Conservation (phyloP, 495 filamentous ascomycete genomes). For the Tuber umbilicatum region DNA sequence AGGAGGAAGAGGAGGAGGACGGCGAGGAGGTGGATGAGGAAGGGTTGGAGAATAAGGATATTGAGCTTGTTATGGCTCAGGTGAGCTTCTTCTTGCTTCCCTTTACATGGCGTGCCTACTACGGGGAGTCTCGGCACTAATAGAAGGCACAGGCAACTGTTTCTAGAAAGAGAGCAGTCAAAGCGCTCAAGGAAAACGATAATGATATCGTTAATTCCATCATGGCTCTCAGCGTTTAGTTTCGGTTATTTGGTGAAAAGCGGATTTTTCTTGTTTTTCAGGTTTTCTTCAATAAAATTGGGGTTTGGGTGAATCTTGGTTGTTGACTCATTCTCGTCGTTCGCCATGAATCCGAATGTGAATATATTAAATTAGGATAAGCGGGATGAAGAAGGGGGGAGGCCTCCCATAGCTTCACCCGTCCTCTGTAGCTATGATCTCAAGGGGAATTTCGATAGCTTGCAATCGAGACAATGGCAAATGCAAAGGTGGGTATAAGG, state of each 20-base stretch:
- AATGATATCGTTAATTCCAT: constrained; percentile 99
- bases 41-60: constrained; percentile 96
- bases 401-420: not conserved
- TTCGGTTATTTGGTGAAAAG: constrained; percentile 14
- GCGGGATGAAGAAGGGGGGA: not conserved
- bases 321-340: not conserved
- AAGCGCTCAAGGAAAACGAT: constrained; percentile 96
- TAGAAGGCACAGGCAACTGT: constrained; percentile 66
- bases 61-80: constrained; percentile 91
- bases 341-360: not conserved
- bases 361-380: not conserved
- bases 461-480: not conserved
- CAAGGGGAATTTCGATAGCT: not conserved
- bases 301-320: not conserved
- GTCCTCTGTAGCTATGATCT: not conserved
- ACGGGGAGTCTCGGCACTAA: not conserved
- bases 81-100: constrained; percentile 10
- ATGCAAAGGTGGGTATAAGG: not conserved
- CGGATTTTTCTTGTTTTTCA: not conserved
- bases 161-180: constrained; percentile 94
- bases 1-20: constrained; percentile 80
- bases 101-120: not conserved
- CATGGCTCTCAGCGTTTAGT: constrained; percentile 96
- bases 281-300: constrained; percentile 5
- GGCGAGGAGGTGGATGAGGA: constrained; percentile 89